Percentiles rank a stretch among this genome's conserved stretches.
Conservation (phyloP, 495 filamentous ascomycete genomes). For the Tuber microsphaerosporum region DNA sequence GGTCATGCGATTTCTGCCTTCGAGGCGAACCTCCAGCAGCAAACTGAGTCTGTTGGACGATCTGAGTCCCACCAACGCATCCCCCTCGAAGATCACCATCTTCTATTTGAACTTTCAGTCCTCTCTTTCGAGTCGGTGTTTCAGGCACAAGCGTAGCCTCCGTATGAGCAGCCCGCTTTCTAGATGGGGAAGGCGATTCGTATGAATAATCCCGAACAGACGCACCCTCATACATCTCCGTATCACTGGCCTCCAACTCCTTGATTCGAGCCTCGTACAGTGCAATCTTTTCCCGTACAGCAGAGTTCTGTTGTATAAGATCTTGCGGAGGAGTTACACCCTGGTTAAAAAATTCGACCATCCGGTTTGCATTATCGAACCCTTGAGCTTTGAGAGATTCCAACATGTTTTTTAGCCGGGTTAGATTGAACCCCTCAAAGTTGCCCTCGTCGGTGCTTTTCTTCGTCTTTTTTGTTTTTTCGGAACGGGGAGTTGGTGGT, state of each 20-base stretch:
- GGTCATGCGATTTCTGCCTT: conserved; percentile 2
- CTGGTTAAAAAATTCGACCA: conserved; percentile 21
- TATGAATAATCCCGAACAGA: not conserved
- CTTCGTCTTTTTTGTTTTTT: conserved; percentile 21
- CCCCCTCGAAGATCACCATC: not conserved
- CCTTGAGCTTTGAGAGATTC: conserved; percentile 15
- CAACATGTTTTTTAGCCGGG: conserved; percentile 8
- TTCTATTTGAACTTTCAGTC: conserved; percentile 6
- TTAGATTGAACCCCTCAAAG: not conserved
- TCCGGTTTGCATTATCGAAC: conserved; percentile 20
- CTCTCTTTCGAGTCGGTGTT: conserved; percentile 22
- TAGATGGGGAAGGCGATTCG: not conserved
- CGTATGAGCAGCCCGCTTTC: not conserved
- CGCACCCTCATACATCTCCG: not conserved
- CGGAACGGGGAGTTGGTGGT: conserved; percentile 11
- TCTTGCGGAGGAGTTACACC: conserved; percentile 15
- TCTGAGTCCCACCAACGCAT: conserved; percentile 7
- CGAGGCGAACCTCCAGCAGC: not conserved
- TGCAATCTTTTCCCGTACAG: conserved; percentile 17
- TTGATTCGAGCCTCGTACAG: conserved; percentile 17
- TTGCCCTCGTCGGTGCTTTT: conserved; percentile 13
- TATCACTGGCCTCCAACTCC: not conserved
- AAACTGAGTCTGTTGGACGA: conserved; percentile 31
- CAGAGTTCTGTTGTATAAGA: conserved; percentile 10
- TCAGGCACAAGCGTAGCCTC: conserved; percentile 25